Base-by-base conservation (phyloP, 2,329 filamentous ascomycete species). In the Pleomassaria siparia region DNA sequence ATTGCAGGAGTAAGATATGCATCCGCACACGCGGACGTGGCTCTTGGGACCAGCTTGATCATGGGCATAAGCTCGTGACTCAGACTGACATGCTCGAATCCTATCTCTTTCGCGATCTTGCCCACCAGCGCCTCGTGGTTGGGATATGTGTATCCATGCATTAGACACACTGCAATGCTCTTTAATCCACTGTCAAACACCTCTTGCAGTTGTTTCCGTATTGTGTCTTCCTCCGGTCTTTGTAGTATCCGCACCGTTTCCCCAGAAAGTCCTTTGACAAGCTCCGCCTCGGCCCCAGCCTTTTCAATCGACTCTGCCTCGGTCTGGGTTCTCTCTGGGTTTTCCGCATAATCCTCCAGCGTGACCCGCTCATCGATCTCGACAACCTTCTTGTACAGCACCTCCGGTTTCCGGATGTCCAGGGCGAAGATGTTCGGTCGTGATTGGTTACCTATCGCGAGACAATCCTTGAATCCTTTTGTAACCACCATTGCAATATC, bases 141-240 rank as follows among this genome's bases (percentile, higher is more conserved):
- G 1, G 90, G 90, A 63, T 89, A 96, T 0, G 90, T 95, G 66
- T 96, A 96, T 4, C 87, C 88, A 65, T 96, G 91, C 85, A 96
- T 91, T 49, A 96, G 74, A 60, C 89, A 95, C 1, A 96, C 89
- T 2, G 91, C 91, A 57, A 96, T 86, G 66, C 89, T 95, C 53
- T 80, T 80, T 58, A 95, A 85, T 0, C 88, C 88, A 25, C 78
- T 74, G 51, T 87, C 81, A 53, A 82, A 88, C 3, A 95, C 76
- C 5, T 78, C 76, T 66, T 89, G 78, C 36, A 91, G 69, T 61
- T 88, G 81, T 11, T 75, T 66, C 50, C 78, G 72, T 53, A 88
- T 83, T 20, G 70, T 73, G 4, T 75, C 72, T 54, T 82, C 78
- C 16, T 80, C 75, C 0, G 87, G 86, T 43, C 83, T 72, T 58